Evolutionary conservation across 768 basidiomycete genomes (phyloP).

Genomic region (Tylopilus subfusipes): DNA sequence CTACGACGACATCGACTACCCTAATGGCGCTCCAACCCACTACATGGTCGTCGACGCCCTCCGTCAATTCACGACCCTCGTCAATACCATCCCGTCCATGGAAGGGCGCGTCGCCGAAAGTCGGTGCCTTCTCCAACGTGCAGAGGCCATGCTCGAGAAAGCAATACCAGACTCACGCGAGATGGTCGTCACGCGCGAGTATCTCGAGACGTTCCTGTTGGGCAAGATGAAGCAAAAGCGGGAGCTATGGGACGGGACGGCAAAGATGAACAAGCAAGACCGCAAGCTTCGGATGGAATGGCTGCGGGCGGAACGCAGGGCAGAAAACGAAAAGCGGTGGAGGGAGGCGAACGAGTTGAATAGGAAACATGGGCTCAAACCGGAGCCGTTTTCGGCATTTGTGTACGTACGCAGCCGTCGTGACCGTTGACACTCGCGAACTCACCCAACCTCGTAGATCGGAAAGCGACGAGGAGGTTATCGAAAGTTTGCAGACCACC

Average conservation of each 20-base stretch:
- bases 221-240: constrained; percentile 30
- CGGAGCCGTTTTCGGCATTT: constrained; percentile 20
- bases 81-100: constrained; percentile 19
- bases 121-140: constrained; percentile 16
- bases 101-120: constrained; percentile 20
- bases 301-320: constrained; percentile 22
- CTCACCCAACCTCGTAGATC: constrained; percentile 11
- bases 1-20: background rate
- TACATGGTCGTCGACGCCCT: constrained; percentile 28
- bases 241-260: constrained; percentile 34
- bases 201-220: constrained; percentile 24
- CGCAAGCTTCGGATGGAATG: constrained; percentile 27
- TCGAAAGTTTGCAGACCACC: constrained; percentile 26
- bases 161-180: constrained; percentile 19
- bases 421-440: background rate
- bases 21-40: constrained; percentile 18
- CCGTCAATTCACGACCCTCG: constrained; percentile 25
- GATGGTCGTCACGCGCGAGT: constrained; percentile 21
- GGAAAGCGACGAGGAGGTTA: constrained; percentile 23
- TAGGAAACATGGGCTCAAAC: constrained; percentile 5
- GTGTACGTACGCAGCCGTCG: constrained; percentile 16
- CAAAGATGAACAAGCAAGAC: constrained; percentile 17
- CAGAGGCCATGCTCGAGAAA: constrained; percentile 12
- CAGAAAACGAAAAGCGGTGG: constrained; percentile 19
- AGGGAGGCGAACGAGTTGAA: constrained; percentile 14